Evolutionary conservation across 495 filamentous ascomycete species (phyloP).

Genomic region (Saxophila tyrrhenica): DNA sequence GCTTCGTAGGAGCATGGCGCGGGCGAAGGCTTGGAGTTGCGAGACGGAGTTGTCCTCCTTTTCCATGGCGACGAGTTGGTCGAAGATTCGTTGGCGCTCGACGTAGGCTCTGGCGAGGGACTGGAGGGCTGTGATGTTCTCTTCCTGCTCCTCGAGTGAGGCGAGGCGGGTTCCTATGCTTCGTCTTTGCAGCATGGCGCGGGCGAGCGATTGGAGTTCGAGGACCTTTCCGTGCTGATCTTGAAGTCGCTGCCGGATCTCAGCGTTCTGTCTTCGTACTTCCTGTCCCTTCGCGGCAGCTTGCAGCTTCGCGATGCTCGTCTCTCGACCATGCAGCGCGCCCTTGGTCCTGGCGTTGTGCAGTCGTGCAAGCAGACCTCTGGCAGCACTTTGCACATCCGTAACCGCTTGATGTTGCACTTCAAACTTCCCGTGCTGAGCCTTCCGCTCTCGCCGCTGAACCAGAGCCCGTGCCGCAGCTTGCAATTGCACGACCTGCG

Average conservation of each 20-base stretch:
- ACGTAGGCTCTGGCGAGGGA: slow-evolving; percentile 54
- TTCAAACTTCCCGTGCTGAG: slow-evolving; percentile 13
- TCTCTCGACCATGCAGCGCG: slow-evolving; percentile 26
- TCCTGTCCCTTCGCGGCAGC: slow-evolving; percentile 9
- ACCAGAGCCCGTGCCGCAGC: slow-evolving; percentile 34
- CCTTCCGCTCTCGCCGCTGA: slow-evolving; percentile 13
- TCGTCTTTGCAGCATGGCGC: slow-evolving; percentile 27
- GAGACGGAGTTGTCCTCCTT: slow-evolving; percentile 47
- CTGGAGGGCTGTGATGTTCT: slow-evolving; percentile 55
- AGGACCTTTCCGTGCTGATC: slow-evolving; percentile 23
- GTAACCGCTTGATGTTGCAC: slow-evolving; percentile 6
- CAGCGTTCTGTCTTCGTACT: slow-evolving; percentile 15
- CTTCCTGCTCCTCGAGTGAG: slow-evolving; percentile 46
- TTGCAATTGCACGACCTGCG: slow-evolving; percentile 35
- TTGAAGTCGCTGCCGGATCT: slow-evolving; percentile 28
- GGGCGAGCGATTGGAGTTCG: slow-evolving; percentile 37
- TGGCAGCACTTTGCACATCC: slow-evolving; percentile 16
- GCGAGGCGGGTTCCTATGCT: slow-evolving; percentile 28
- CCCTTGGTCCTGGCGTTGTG: slow-evolving; percentile 18
- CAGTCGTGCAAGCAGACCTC: slow-evolving; percentile 16
- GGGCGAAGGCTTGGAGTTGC: slow-evolving; percentile 57
- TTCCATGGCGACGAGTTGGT: slow-evolving; percentile 46
- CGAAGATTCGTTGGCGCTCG: slow-evolving; percentile 39
- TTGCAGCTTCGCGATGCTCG: slow-evolving; percentile 24
- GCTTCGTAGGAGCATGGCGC: slow-evolving; percentile 67